Evolutionary conservation across 768 basidiomycete species (phyloP), one percentile per base, ranked within the genome.

Genomic region (Lentinula sp.): DNA sequence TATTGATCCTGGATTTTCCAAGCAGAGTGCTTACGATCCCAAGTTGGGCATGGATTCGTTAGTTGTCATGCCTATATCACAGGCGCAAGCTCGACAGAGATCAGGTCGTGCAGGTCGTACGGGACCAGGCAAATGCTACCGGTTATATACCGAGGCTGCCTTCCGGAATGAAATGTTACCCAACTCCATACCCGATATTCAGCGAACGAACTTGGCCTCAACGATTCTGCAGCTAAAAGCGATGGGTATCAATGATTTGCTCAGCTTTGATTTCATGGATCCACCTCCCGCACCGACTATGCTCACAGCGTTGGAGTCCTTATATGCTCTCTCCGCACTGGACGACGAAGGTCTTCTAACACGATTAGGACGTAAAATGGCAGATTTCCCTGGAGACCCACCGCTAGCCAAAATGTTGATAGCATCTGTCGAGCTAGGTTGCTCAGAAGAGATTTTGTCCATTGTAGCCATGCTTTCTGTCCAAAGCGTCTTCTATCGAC

Each of bases 221-320:
- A 98, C 96, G 0, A 98, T 99, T 69, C 75, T 98, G 15, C 91
- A 95, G 76, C 80, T 98, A 59, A 98, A 98, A 72, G 97, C 97
- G 3, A 98, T 99, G 97, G 97, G 96, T 39, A 86, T 98, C 77
- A 98, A 98, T 68, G 97, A 99, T 70, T 76, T 98, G 3, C 85
- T 98, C 61, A 93, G 92, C 74, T 98, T 98, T 74, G 96, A 97
- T 72, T 99, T 98, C 70, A 98, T 99, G 97, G 97, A 98, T 73
- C 95, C 96, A 1, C 97, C 97, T 28, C 97, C 95, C 0, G 91
- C 95, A 4, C 93, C 89, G 68, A 98, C 96, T 9, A 93, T 98
- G 90, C 80, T 99, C 65, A 96, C 97, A 1, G 97, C 97, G 1
- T 76, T 99, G 49, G 95, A 98, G 71, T 86, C 92, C 50, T 76